Conservation (phyloP, 257 asterid genomes). For the Fraxinus pennsylvanica region DNA sequence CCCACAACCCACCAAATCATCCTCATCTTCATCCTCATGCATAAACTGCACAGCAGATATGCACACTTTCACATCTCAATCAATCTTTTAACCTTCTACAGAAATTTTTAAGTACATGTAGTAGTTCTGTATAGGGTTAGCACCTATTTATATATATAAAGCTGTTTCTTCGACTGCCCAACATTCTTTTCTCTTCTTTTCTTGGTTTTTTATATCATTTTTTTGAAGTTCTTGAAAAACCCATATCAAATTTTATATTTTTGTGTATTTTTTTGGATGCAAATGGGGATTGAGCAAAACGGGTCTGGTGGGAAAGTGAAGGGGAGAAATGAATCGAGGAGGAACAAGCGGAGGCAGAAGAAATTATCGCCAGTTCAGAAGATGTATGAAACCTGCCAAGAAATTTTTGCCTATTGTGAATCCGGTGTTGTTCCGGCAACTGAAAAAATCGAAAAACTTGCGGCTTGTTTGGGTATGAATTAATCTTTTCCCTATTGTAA, state of each 20-base stretch:
- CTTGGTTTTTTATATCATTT: background rate
- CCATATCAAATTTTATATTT: constrained; percentile 22
- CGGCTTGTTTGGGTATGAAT: constrained; percentile 64
- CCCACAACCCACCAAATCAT: background rate
- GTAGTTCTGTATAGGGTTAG: background rate
- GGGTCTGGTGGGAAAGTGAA: constrained; percentile 51
- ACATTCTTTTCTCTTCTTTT: background rate
- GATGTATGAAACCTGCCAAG: constrained; percentile 72
- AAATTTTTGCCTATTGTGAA: constrained; percentile 72
- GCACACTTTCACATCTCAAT: constrained; percentile 21
- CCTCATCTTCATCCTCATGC: background rate
- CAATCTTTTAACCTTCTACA: constrained; percentile 25
- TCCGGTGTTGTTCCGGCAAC: constrained; percentile 78
- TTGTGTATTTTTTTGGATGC: constrained; percentile 24
- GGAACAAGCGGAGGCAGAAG: constrained; percentile 44
- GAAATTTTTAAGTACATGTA: constrained; percentile 5
- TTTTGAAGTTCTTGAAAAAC: background rate
- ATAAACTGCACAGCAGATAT: constrained; percentile 1
- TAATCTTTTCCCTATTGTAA: background rate
- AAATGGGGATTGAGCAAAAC: constrained; percentile 66
- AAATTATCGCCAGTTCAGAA: constrained; percentile 52
- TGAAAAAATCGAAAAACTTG: constrained; percentile 60
- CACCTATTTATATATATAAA: constrained; percentile 18
- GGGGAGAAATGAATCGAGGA: constrained; percentile 48
- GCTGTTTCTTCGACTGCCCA: constrained; percentile 8